Evolutionary conservation across 768 basidiomycete genomes (phyloP).

Genomic region (Boletellus emodensis): DNA sequence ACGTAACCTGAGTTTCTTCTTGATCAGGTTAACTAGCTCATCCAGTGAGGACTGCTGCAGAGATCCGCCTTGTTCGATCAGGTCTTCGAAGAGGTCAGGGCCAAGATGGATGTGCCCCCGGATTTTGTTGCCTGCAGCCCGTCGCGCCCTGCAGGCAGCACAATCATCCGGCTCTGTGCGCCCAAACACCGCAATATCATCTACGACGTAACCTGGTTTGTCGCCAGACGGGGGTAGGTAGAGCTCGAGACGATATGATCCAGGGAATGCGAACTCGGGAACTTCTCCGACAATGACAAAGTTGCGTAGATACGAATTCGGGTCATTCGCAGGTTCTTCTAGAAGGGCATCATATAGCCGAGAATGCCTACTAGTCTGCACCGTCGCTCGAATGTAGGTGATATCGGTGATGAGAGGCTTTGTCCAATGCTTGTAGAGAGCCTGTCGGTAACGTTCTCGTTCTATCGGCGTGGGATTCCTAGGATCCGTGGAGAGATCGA

Average conservation of each 20-base stretch:
- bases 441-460: background rate
- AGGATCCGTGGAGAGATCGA: slow-evolving; percentile 9
- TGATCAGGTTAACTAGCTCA: too few relatives aligned
- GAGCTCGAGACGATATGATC: slow-evolving; percentile 18
- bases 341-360: background rate
- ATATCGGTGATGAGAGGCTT: background rate
- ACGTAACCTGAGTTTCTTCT: too few relatives aligned
- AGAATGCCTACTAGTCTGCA: too few relatives aligned
- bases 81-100: slow-evolving; percentile 8
- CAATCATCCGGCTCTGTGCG: slow-evolving; percentile 7
- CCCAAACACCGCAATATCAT: slow-evolving; percentile 13
- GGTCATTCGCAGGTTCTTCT: background rate
- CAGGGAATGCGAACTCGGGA: slow-evolving; percentile 16
- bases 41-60: too few relatives aligned
- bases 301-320: slow-evolving; percentile 1
- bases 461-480: background rate
- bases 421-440: background rate
- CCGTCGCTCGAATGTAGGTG: background rate
- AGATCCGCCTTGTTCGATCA: background rate
- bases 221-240: slow-evolving; percentile 1
- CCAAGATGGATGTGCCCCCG: slow-evolving; percentile 17
- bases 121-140: slow-evolving; percentile 5
- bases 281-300: slow-evolving; percentile 2
- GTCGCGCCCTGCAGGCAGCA: slow-evolving; percentile 11
- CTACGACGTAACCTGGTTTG: background rate